Evolutionary conservation across 169 alveolate genomes (phyloP).

Genomic region (Cryptosporidium bovis): DNA sequence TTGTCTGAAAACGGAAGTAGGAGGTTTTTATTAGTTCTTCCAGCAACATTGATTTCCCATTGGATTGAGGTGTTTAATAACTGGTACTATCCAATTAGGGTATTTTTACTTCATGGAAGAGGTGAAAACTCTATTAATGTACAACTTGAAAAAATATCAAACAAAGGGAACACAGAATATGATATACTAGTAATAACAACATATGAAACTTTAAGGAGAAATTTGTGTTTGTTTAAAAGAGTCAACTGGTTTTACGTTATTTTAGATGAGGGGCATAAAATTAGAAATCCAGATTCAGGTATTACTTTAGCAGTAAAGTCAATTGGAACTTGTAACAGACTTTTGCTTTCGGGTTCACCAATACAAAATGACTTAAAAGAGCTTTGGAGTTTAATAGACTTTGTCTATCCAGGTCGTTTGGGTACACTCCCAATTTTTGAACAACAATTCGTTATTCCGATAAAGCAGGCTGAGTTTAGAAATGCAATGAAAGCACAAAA

Average conservation of each 20-base stretch:
- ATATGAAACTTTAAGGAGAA: constrained; percentile 80
- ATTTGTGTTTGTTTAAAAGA: constrained; percentile 75
- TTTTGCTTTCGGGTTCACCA: constrained; percentile 93
- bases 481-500: constrained; percentile 51
- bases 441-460: constrained; percentile 82
- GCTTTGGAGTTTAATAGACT: constrained; percentile 94
- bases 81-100: constrained; percentile 75
- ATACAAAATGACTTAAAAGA: constrained; percentile 93
- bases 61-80: constrained; percentile 79
- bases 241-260: constrained; percentile 86
- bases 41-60: constrained; percentile 80
- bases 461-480: constrained; percentile 67
- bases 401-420: constrained; percentile 92
- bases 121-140: constrained; percentile 35
- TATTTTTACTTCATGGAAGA: constrained; percentile 21
- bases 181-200: constrained; percentile 75
- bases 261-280: constrained; percentile 94
- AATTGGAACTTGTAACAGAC: constrained; percentile 86
- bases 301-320: constrained; percentile 86
- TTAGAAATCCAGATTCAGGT: constrained; percentile 92
- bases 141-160: constrained; percentile 32
- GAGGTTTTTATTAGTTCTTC: constrained; percentile 78
- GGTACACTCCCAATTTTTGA: constrained; percentile 88
- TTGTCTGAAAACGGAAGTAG: not conserved
- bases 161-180: not conserved